Percentiles rank a stretch among this genome's conserved stretches.
These are phyloP conservation scores for Penicillium brasilianum DNA, from an alignment of 2,329 filamentous ascomycete genomes.

Conservation along the genomic window DNA sequence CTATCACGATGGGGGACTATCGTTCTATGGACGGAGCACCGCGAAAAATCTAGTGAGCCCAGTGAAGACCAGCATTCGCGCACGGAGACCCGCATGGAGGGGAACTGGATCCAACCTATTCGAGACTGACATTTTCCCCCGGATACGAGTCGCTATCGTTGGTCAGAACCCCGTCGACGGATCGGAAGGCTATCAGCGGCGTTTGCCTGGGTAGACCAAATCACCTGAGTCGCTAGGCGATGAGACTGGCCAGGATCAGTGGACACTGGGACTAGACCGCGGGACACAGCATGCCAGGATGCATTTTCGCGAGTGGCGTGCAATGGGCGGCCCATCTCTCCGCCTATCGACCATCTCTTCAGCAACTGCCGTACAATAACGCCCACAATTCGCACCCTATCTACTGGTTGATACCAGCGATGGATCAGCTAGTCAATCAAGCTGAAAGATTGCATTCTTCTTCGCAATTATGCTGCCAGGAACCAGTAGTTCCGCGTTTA, in stretches of 20 bases:
- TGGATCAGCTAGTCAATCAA: conserved; percentile 16
- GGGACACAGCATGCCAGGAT: conserved; percentile 19
- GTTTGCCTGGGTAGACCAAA: not conserved
- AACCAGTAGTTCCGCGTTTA: conserved; percentile 22
- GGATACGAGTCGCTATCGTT: conserved; percentile 12
- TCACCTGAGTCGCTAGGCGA: not conserved
- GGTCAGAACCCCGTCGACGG: conserved; percentile 6
- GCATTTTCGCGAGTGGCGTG: conserved; percentile 16
- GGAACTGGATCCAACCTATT: not conserved
- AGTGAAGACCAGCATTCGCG: conserved; percentile 9
- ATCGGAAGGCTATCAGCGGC: conserved; percentile 21
- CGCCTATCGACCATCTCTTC: conserved; percentile 3
- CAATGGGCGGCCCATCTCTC: conserved; percentile 10
- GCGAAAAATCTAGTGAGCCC: not conserved
- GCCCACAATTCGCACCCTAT: not conserved
- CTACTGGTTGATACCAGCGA: not conserved
- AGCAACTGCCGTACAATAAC: conserved; percentile 5
- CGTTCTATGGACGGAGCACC: conserved; percentile 2
- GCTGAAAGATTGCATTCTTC: conserved; percentile 10
- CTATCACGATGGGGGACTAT: conserved; percentile 18
- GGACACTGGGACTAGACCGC: too few relatives aligned
- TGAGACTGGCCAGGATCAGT: conserved; percentile 1
- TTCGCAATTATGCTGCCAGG: conserved; percentile 5
- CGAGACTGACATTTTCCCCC: conserved; percentile 7
- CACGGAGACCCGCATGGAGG: conserved; percentile 26